Conservation (phyloP, 2,329 filamentous ascomycete species). For the Dothideomycetes sp. region DNA sequence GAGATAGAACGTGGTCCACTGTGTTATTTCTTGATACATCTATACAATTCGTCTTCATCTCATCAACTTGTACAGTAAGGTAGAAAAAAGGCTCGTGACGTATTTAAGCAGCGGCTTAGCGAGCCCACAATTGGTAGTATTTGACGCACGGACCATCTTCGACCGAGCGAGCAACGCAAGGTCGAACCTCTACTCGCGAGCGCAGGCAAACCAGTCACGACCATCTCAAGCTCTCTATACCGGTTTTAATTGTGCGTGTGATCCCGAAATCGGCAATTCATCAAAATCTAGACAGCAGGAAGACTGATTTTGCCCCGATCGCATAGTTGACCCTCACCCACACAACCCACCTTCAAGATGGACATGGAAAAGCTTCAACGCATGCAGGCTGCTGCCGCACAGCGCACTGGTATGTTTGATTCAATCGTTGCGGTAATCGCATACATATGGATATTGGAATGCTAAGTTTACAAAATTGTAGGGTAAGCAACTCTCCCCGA, state of each 20-base stretch:
- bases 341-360: slow-evolving; percentile 29
- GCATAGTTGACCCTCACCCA: slow-evolving; percentile 1
- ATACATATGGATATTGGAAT: too few relatives aligned
- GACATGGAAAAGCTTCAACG: slow-evolving; percentile 56
- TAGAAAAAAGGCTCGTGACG: not conserved
- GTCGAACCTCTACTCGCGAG: not conserved
- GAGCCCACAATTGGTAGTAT: not conserved
- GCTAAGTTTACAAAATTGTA: slow-evolving; percentile 18
- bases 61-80: too few relatives aligned
- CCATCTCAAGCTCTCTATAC: not conserved
- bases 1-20: too few relatives aligned
- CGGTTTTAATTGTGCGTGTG: not conserved
- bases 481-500: slow-evolving; percentile 19
- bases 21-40: too few relatives aligned
- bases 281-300: too few relatives aligned
- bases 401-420: slow-evolving; percentile 64
- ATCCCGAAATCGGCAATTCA: too few relatives aligned
- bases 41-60: too few relatives aligned
- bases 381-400: slow-evolving; percentile 56
- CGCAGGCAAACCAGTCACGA: not conserved
- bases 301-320: too few relatives aligned
- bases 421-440: slow-evolving; percentile 1
- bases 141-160: not conserved
- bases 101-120: not conserved
- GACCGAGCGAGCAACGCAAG: not conserved